These are phyloP conservation scores for Punctularia strigosozonata DNA, from an alignment of 768 basidiomycete species.

Conservation along the genomic window DNA sequence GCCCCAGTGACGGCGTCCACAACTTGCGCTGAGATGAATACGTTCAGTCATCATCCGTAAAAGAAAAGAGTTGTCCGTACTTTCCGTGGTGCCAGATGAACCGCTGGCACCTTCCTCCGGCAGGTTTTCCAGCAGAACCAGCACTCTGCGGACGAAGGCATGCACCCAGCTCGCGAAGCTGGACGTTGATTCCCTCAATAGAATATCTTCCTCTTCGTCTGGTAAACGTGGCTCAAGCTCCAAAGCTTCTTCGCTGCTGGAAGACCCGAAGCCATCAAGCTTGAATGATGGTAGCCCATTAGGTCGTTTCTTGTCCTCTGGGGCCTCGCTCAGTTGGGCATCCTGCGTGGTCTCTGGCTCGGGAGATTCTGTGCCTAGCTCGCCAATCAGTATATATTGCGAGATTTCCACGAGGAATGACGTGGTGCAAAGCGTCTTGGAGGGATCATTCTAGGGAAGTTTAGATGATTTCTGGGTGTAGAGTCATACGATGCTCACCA, in stretches of 20 bases:
- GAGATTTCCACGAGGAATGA: slow-evolving; percentile 65
- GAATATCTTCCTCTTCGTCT: slow-evolving; percentile 56
- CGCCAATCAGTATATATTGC: slow-evolving; percentile 64
- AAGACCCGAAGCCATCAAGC: slow-evolving; percentile 15
- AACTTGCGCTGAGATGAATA: slow-evolving; percentile 39
- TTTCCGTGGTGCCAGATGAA: slow-evolving; percentile 48
- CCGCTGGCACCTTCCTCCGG: slow-evolving; percentile 70
- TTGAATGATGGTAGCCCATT: slow-evolving; percentile 11
- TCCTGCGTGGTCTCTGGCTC: background rate
- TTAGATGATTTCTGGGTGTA: slow-evolving; percentile 1
- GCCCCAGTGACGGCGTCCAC: slow-evolving; percentile 68
- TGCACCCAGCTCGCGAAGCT: slow-evolving; percentile 76
- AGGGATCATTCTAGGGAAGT: slow-evolving; percentile 52
- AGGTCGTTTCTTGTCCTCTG: background rate
- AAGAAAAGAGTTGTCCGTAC: slow-evolving; percentile 18
- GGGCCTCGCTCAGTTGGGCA: background rate
- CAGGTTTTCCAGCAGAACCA: slow-evolving; percentile 73
- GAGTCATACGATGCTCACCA: slow-evolving; percentile 31
- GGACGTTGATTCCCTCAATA: slow-evolving; percentile 60
- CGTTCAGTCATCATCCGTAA: background rate
- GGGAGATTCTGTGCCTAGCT: slow-evolving; percentile 20
- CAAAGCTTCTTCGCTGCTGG: slow-evolving; percentile 26
- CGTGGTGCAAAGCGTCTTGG: slow-evolving; percentile 73
- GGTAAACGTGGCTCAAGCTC: slow-evolving; percentile 31
- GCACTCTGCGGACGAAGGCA: slow-evolving; percentile 68